Base-by-base conservation (phyloP, 1,139 yeast genomes). In the Debaryomyces subglobosus region DNA sequence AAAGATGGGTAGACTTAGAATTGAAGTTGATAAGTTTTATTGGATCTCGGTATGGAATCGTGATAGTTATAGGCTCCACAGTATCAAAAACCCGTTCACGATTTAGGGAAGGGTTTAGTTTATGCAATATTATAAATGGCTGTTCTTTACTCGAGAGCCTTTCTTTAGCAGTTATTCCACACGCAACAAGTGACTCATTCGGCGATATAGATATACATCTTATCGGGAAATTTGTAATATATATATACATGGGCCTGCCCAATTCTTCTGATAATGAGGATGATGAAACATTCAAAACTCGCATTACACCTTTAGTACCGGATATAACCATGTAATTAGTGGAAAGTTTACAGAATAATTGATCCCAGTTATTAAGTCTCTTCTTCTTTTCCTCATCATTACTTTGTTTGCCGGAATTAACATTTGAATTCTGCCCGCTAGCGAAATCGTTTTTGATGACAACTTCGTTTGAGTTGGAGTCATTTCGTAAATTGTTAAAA, bases 11-110 rank as follows among this genome's bases (percentile, higher is more conserved):
- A 1, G 92, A 88, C 47, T 86, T 84, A 1, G 81, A 71, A 15
- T 95, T 88, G 63, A 92, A 88, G 41, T 81, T 80, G 10, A 91
- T 66, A 4, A 86, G 74, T 54, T 86, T 86, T 37, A 92, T 82
- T 0, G 96, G 96, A 64, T 91, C 97, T 39, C 90, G 71, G 63
- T 89, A 89, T 0, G 97, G 97, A 46, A 89, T 76, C 0, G 96
- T 85, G 37, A 91, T 86, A 2, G 95, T 84, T 4, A 86, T 79
- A 4, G 88, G 86, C 50, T 74, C 79, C 20, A 74, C 79, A 33
- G 69, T 65, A 39, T 60, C 60, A n/a, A 73, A 46, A 8, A 39
- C 39, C 4, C 15, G 18, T 16, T 53, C 58, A n/a, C 40, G 49
- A 37, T 54, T 55, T 2, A 57, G 63, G 6, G 48, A 20, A 40